Evolutionary conservation across 805 yeast genomes (phyloP).

Genomic region (Kluyveromyces dobzhanskii): DNA sequence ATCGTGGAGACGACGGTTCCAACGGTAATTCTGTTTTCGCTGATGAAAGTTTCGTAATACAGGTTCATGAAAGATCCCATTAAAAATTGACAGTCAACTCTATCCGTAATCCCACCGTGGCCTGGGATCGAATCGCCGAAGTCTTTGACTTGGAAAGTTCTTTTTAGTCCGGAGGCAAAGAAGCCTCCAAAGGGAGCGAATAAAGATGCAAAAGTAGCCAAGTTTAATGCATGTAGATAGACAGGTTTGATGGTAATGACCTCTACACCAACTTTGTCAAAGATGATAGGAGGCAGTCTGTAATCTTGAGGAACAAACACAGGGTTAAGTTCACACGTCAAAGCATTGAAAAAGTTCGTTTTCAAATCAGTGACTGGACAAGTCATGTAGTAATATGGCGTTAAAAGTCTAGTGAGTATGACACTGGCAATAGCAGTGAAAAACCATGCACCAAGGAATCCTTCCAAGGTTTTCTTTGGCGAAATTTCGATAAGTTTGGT

Average conservation of each 20-base stretch:
- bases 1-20: slow-evolving; percentile 71
- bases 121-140: slow-evolving; percentile 99
- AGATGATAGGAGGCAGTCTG: slow-evolving; percentile 63
- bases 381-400: slow-evolving; percentile 64
- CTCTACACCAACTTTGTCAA: slow-evolving; percentile 38
- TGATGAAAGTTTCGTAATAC: slow-evolving; percentile 87
- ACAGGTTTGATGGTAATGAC: slow-evolving; percentile 70
- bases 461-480: slow-evolving; percentile 96
- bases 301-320: slow-evolving; percentile 78
- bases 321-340: slow-evolving; percentile 78
- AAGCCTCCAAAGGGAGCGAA: slow-evolving; percentile 99
- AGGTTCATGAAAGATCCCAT: slow-evolving; percentile 95
- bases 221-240: slow-evolving; percentile 75
- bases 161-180: slow-evolving; percentile 93
- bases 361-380: slow-evolving; percentile 77
- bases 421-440: slow-evolving; percentile 77
- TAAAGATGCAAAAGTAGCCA: slow-evolving; percentile 92
- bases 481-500: slow-evolving; percentile 89
- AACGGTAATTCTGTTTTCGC: slow-evolving; percentile 60
- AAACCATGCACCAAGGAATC: slow-evolving; percentile 95
- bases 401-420: slow-evolving; percentile 52
- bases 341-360: slow-evolving; percentile 48
- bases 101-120: slow-evolving; percentile 96
- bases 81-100: slow-evolving; percentile 95
- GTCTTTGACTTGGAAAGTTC: slow-evolving; percentile 94